Evolutionary conservation across 2,329 filamentous ascomycete species (phyloP).

Genomic region (Aspergillus phoenicis): DNA sequence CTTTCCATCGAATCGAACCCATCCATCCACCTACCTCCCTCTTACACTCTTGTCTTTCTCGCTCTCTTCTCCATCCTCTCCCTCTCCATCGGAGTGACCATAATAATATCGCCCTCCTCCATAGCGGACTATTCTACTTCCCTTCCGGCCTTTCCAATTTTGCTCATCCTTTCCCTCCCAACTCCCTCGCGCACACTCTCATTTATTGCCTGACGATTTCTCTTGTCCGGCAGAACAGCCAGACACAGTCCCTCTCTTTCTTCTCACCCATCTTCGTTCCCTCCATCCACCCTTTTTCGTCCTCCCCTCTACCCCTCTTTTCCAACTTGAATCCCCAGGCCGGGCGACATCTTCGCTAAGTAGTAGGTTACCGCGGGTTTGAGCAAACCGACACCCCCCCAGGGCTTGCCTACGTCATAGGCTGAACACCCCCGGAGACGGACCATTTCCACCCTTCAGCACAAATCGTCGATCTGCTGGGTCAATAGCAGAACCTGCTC

Average conservation of each 20-base stretch:
- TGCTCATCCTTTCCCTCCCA: slow-evolving; percentile 16
- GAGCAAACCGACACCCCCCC: slow-evolving; percentile 17
- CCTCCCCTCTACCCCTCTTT: slow-evolving; percentile 9
- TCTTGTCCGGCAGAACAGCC: neutral
- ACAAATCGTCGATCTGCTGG: slow-evolving; percentile 27
- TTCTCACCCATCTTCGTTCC: neutral
- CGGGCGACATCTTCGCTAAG: slow-evolving; percentile 4
- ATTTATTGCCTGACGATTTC: neutral
- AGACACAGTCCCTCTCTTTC: neutral
- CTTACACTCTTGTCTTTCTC: neutral
- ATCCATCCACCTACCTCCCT: neutral
- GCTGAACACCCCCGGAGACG: slow-evolving; percentile 29
- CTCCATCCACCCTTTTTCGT: slow-evolving; percentile 1
- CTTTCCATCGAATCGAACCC: no score
- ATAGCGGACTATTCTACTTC: slow-evolving; percentile 30
- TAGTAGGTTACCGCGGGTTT: slow-evolving; percentile 22
- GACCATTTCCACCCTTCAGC: slow-evolving; percentile 26
- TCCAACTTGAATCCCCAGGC: neutral
- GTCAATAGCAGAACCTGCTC: slow-evolving; percentile 22
- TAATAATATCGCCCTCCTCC: neutral
- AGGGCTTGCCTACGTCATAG: slow-evolving; percentile 37
- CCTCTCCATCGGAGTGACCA: neutral
- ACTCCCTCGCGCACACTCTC: slow-evolving; percentile 13
- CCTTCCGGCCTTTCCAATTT: slow-evolving; percentile 23
- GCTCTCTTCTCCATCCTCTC: slow-evolving; percentile 1